These are phyloP conservation scores for Saturnispora halmiae DNA, from an alignment of 805 yeast species.

Conservation along the genomic window DNA sequence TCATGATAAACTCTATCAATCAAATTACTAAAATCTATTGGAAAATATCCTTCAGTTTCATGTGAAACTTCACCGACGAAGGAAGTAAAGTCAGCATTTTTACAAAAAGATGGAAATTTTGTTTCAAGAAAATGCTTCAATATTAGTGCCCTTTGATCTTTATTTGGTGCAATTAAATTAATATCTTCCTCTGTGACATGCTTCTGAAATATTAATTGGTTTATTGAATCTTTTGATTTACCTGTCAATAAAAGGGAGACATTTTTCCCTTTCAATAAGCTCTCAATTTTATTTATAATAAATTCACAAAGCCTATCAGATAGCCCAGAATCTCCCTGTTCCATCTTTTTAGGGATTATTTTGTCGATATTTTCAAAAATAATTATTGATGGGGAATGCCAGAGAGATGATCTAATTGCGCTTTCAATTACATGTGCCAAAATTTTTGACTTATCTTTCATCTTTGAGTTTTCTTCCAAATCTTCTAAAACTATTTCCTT, in stretches of 20 bases:
- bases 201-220: conserved; percentile 50
- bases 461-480: background rate
- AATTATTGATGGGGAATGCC: conserved; percentile 72
- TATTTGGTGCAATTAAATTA: conserved; percentile 60
- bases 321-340: conserved; percentile 46
- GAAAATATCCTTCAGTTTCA: conserved; percentile 85
- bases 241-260: conserved; percentile 57
- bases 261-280: conserved; percentile 37
- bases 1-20: conserved; percentile 63
- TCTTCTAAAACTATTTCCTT: conserved; percentile 1
- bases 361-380: conserved; percentile 73
- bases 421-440: conserved; percentile 36
- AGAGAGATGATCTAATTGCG: conserved; percentile 37
- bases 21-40: conserved; percentile 67
- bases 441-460: conserved; percentile 8
- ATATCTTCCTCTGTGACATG: conserved; percentile 61
- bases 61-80: conserved; percentile 44
- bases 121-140: conserved; percentile 31
- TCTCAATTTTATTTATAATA: conserved; percentile 37
- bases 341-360: conserved; percentile 56
- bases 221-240: conserved; percentile 54
- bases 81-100: conserved; percentile 28
- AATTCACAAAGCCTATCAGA: conserved; percentile 60
- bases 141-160: conserved; percentile 40
- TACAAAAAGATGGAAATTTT: conserved; percentile 17